These are phyloP conservation scores for Babesia caballi DNA, from an alignment of 169 alveolate genomes.

Conservation along the genomic window DNA sequence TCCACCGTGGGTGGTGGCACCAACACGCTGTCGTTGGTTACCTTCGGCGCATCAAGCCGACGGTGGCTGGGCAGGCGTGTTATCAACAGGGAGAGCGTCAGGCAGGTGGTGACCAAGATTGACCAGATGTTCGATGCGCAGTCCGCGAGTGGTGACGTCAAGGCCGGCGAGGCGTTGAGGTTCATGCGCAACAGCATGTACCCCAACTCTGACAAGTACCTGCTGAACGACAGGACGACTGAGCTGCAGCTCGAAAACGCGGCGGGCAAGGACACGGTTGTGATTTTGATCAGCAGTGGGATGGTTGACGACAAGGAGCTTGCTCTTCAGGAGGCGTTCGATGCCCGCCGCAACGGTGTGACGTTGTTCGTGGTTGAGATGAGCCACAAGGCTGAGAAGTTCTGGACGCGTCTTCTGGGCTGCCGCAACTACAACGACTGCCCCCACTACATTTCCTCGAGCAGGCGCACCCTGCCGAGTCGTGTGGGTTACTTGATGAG, in stretches of 20 bases:
- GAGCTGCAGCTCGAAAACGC: constrained; percentile 5
- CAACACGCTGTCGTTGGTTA: constrained; percentile 27
- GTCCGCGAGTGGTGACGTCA: not conserved
- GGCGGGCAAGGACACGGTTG: constrained; percentile 44
- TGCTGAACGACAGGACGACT: not conserved
- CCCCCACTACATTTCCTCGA: constrained; percentile 1
- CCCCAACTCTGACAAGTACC: constrained; percentile 5
- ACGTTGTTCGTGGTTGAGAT: constrained; percentile 35
- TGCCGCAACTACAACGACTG: constrained; percentile 34
- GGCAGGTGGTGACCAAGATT: not conserved
- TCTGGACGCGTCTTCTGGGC: constrained; percentile 50
- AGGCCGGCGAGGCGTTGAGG: constrained; percentile 49
- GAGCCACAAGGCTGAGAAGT: constrained; percentile 2
- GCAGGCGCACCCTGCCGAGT: not conserved
- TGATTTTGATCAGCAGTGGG: constrained; percentile 44
- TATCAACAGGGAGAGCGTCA: not conserved
- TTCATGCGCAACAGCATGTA: constrained; percentile 18
- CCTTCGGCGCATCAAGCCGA: not conserved
- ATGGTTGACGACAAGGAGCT: constrained; percentile 8
- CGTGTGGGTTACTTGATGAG: constrained; percentile 7
- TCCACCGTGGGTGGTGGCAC: not conserved
- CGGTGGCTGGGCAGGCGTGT: not conserved
- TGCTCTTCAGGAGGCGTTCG: constrained; percentile 35
- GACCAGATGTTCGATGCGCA: constrained; percentile 28
- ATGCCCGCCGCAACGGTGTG: constrained; percentile 48